Evolutionary conservation across 352 stramenopile species (phyloP), one percentile per base, ranked within the genome.

Genomic region (Pythium monospermum): DNA sequence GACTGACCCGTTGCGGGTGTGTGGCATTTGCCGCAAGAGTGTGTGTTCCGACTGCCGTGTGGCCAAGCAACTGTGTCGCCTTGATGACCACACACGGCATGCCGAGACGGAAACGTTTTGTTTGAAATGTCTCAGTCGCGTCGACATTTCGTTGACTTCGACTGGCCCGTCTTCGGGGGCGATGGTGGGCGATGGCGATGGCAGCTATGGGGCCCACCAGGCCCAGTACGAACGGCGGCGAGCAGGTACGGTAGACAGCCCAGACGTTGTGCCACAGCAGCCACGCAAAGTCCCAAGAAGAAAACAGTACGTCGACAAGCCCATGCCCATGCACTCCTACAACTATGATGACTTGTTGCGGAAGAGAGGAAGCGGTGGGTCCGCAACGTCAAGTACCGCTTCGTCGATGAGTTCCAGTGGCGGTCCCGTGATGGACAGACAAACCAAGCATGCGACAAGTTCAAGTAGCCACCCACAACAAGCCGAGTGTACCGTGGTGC

Each of bases 301-400:
- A 25, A 19, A 37, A 38, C 32, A 6, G 6, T 27, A 32, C 36
- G 42, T 7, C 18, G 11, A 10, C 35, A 41, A 25, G 26, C 18
- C 30, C 11, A 23, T 35, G 15, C 19, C 5, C 41, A 21, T 26
- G 22, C 23, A 21, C 52, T n/a, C 43, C 3, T 73, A 69, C 37
- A 81, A 81, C 39, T 81, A 81, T 54, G 71, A 77, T 18, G 63
- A 43, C 18, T 39, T 81, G 0, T 61, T 81, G 25, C 61, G 59
- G 4, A 52, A 46, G 15, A 42, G 44, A 15, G 36, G 39, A 6
- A 59, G 27, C 18, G 36, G 40, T 25, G 35, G 52, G 1, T 59
- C 52, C 1, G 45, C 16, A 4, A 49, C 28, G 19, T 57, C 49
- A 1, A 47, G 32, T 13, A 33, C 37, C n/a, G 30, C 8, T 8